phyloP scores from a whole-genome alignment of 2,329 filamentous ascomycete species.

The Colletotrichum sp. region DNA sequence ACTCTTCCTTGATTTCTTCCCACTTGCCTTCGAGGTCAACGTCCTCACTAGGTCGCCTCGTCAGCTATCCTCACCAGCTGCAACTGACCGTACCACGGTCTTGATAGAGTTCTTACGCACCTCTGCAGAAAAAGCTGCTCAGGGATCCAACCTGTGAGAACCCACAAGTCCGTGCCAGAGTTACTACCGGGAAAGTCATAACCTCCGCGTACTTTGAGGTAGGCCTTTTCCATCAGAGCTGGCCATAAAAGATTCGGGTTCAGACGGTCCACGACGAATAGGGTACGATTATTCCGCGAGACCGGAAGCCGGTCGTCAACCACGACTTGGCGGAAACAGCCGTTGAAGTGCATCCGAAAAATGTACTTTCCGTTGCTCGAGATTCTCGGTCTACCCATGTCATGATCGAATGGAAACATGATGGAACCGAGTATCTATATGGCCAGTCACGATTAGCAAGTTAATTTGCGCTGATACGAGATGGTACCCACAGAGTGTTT shows the following conservation, averaged over 20 bases:
- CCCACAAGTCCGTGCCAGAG: slow-evolving; percentile 92
- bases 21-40: slow-evolving; percentile 78
- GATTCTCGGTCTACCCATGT: slow-evolving; percentile 59
- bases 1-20: slow-evolving; percentile 76
- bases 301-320: slow-evolving; percentile 89
- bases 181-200: slow-evolving; percentile 99
- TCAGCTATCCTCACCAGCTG: not conserved
- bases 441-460: not conserved
- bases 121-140: slow-evolving; percentile 92
- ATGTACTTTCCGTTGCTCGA: slow-evolving; percentile 89
- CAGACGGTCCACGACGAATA: slow-evolving; percentile 87
- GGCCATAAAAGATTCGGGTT: slow-evolving; percentile 89
- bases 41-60: slow-evolving; percentile 64
- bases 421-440: slow-evolving; percentile 71
- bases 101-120: slow-evolving; percentile 37
- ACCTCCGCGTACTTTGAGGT: slow-evolving; percentile 91
- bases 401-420: slow-evolving; percentile 76
- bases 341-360: slow-evolving; percentile 94
- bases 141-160: slow-evolving; percentile 94
- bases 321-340: slow-evolving; percentile 83
- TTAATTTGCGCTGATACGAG: not conserved
- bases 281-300: slow-evolving; percentile 74
- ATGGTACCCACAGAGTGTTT: slow-evolving; percentile 64
- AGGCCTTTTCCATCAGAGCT: slow-evolving; percentile 92
- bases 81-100: not conserved